phyloP scores from a whole-genome alignment of 176 grass and related monocot species.

The Poa annua region DNA sequence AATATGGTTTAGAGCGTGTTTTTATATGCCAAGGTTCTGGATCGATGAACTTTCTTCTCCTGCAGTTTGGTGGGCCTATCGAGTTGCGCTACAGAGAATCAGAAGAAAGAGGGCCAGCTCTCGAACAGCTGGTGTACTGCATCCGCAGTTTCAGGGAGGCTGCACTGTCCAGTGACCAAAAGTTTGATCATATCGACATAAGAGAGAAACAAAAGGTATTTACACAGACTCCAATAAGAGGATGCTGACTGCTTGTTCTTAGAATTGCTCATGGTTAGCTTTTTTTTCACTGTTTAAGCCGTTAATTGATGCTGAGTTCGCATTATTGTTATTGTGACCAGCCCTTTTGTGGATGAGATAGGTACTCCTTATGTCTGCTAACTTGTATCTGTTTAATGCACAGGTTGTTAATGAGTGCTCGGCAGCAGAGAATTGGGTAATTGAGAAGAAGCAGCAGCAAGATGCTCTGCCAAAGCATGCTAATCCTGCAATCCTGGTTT shows the following conservation, averaged over 20 bases:
- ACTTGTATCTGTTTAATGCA: slow-evolving; percentile 9
- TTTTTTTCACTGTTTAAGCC: background rate
- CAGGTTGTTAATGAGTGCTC: slow-evolving; percentile 82
- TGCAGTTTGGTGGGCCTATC: slow-evolving; percentile 77
- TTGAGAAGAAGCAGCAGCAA: slow-evolving; percentile 62
- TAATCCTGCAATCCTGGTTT: slow-evolving; percentile 52
- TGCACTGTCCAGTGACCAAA: slow-evolving; percentile 66
- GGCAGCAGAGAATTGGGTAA: slow-evolving; percentile 60
- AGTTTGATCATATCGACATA: slow-evolving; percentile 88
- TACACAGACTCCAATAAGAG: background rate
- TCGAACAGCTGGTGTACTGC: slow-evolving; percentile 64
- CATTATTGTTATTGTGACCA: background rate
- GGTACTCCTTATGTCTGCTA: background rate
- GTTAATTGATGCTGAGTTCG: background rate
- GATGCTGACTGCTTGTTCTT: background rate
- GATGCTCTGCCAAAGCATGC: slow-evolving; percentile 69
- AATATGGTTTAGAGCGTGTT: background rate
- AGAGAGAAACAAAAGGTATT: slow-evolving; percentile 88
- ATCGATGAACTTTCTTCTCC: background rate
- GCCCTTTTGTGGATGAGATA: background rate
- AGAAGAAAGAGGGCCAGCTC: slow-evolving; percentile 44
- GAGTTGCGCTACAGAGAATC: slow-evolving; percentile 74
- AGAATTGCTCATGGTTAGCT: background rate
- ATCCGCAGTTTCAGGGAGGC: slow-evolving; percentile 84
- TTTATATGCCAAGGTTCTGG: background rate